phyloP scores from a whole-genome alignment of 164 flowering plant species.

The Saururus chinensis region DNA sequence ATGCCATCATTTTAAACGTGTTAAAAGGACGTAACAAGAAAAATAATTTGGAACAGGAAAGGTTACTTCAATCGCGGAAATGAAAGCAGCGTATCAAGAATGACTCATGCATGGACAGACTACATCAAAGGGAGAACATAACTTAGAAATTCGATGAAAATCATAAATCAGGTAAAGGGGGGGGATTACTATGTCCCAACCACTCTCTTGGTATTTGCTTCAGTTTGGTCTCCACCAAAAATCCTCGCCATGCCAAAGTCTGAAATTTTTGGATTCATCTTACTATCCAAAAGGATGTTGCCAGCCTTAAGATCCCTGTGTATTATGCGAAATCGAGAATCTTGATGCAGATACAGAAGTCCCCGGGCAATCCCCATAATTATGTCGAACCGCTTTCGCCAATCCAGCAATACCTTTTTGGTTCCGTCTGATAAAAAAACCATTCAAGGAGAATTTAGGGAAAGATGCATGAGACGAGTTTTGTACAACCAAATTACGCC shows the following conservation, averaged over 20 bases:
- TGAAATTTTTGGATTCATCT: conserved; percentile 41
- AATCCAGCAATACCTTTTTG: conserved; percentile 7
- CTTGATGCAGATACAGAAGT: conserved; percentile 52
- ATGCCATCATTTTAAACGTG: background rate
- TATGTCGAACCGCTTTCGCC: conserved; percentile 18
- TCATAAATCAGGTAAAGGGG: background rate
- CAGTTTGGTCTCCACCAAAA: conserved; percentile 19
- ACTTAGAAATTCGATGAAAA: no score
- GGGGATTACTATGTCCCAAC: conserved; percentile 33
- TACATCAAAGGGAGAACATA: no score
- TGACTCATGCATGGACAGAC: conserved; percentile 8
- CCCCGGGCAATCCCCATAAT: conserved; percentile 44
- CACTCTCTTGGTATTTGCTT: conserved; percentile 16
- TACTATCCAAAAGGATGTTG: conserved; percentile 39
- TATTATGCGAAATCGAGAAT: conserved; percentile 39
- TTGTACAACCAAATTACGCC: background rate
- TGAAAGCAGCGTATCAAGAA: conserved; percentile 2
- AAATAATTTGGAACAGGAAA: background rate
- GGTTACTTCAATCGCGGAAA: no score
- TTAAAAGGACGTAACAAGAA: background rate
- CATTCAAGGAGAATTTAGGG: background rate
- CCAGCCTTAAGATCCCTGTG: conserved; percentile 56
- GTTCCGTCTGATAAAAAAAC: conserved; percentile 3
- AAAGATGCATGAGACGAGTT: background rate
- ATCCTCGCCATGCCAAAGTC: conserved; percentile 43